A percentile compares a stretch with the other conserved stretches of the same genome.
These are phyloP conservation scores for Inosperma sp. DNA, from an alignment of 768 basidiomycete genomes.

Conservation along the genomic window DNA sequence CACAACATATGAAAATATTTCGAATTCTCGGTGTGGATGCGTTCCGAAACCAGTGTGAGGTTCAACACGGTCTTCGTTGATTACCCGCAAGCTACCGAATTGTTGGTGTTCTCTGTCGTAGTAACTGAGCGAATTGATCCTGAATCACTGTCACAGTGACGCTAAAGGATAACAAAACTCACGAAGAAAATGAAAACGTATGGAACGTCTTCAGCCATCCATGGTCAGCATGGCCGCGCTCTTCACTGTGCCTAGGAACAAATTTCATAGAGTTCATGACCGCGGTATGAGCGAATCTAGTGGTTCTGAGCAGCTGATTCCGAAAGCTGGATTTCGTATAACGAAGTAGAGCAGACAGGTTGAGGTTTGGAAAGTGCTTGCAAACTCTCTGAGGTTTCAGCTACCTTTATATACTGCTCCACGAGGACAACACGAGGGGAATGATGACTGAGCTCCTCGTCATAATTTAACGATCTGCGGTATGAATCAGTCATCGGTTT, in stretches of 20 bases:
- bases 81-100: slow-evolving; percentile 77
- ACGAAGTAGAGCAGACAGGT: not conserved
- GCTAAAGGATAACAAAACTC: slow-evolving; percentile 26
- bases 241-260: slow-evolving; percentile 51
- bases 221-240: slow-evolving; percentile 72
- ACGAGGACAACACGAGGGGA: too few species aligned
- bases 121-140: slow-evolving; percentile 41
- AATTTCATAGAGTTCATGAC: slow-evolving; percentile 37
- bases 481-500: too few species aligned
- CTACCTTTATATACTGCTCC: not conserved
- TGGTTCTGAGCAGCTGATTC: not conserved
- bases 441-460: too few species aligned
- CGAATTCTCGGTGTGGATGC: slow-evolving; percentile 79
- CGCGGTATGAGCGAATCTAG: not conserved
- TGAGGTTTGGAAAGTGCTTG: not conserved
- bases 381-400: not conserved
- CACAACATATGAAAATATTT: slow-evolving; percentile 89
- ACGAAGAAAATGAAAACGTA: slow-evolving; percentile 75
- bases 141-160: slow-evolving; percentile 2
- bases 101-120: slow-evolving; percentile 50
- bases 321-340: not conserved
- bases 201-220: slow-evolving; percentile 88
- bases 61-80: slow-evolving; percentile 90
- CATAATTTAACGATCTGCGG: too few species aligned
- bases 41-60: slow-evolving; percentile 78